These are phyloP conservation scores for Pyrenula massariospora DNA, from an alignment of 495 filamentous ascomycete genomes.

Conservation along the genomic window DNA sequence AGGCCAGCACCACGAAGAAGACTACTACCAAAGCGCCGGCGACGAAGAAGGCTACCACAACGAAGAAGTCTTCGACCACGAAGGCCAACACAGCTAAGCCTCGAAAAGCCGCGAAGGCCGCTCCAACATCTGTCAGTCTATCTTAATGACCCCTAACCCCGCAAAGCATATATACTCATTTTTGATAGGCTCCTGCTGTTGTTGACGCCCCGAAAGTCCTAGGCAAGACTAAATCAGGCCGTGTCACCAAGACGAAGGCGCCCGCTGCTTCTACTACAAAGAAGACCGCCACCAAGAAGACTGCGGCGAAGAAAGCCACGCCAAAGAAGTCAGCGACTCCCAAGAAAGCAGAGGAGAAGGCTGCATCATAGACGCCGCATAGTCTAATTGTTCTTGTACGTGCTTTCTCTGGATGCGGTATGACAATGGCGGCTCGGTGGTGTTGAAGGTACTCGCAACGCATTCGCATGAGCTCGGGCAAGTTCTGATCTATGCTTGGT, in stretches of 20 bases:
- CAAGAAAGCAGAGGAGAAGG: conserved; percentile 9
- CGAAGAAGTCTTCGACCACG: conserved; percentile 19
- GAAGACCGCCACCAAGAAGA: conserved; percentile 54
- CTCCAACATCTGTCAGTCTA: conserved; percentile 4
- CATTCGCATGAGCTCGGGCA: neutral
- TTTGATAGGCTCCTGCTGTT: conserved; percentile 53
- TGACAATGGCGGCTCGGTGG: neutral
- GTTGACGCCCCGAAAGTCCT: conserved; percentile 63
- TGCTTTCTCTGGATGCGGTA: neutral
- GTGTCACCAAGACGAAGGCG: conserved; percentile 66
- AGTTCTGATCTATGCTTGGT: neutral
- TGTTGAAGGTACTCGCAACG: neutral
- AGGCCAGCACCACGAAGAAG: conserved; percentile 29
- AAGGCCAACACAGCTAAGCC: conserved; percentile 46
- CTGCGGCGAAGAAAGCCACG: conserved; percentile 45
- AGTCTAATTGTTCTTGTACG: neutral
- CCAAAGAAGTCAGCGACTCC: conserved; percentile 22
- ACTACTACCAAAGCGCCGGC: conserved; percentile 20
- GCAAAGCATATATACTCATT: conserved; percentile 3
- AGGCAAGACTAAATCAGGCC: conserved; percentile 83
- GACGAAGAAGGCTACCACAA: conserved; percentile 32
- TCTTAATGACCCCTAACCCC: neutral
- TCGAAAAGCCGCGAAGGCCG: conserved; percentile 35
- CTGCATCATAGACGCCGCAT: conserved; percentile 4
- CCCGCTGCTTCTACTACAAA: conserved; percentile 50